These are phyloP conservation scores for Fusarium coffeatum DNA, from an alignment of 2,329 filamentous ascomycete species.

Conservation along the genomic window DNA sequence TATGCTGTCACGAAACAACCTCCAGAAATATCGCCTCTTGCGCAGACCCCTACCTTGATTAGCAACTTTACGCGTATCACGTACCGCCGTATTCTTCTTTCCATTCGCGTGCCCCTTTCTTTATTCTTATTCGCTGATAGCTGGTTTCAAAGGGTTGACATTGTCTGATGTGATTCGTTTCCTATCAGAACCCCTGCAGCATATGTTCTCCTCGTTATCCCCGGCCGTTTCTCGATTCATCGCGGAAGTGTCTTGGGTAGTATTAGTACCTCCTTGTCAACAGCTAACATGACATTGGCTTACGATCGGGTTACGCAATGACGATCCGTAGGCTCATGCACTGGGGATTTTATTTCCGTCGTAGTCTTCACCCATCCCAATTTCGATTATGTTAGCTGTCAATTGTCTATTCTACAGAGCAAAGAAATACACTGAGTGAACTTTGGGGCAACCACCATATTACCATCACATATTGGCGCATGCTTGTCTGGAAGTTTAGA, in stretches of 20 bases:
- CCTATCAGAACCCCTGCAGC: constrained; percentile 1
- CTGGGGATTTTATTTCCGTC: not conserved
- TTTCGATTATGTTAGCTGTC: not conserved
- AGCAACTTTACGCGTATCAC: constrained; percentile 22
- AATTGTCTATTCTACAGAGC: not conserved
- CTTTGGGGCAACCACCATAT: not conserved
- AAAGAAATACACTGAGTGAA: not conserved
- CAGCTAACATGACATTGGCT: not conserved
- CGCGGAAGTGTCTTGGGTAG: not conserved
- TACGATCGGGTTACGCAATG: not conserved
- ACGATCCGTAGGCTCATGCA: not conserved
- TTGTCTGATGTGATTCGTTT: constrained; percentile 4
- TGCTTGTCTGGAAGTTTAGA: not conserved
- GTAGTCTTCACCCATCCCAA: not conserved
- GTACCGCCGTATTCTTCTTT: not conserved
- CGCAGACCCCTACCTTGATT: not conserved
- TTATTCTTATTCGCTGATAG: constrained; percentile 8
- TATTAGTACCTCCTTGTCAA: not conserved
- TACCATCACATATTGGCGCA: not conserved
- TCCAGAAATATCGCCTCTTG: not conserved
- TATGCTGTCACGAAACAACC: not conserved
- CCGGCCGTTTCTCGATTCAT: not conserved
- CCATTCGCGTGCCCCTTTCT: constrained; percentile 7
- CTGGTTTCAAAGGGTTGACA: not conserved
- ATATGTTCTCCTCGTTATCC: not conserved